A percentile compares a stretch with the other conserved stretches of the same genome.
phyloP scores from a whole-genome alignment of 805 yeast genomes.

The Candida pini region DNA sequence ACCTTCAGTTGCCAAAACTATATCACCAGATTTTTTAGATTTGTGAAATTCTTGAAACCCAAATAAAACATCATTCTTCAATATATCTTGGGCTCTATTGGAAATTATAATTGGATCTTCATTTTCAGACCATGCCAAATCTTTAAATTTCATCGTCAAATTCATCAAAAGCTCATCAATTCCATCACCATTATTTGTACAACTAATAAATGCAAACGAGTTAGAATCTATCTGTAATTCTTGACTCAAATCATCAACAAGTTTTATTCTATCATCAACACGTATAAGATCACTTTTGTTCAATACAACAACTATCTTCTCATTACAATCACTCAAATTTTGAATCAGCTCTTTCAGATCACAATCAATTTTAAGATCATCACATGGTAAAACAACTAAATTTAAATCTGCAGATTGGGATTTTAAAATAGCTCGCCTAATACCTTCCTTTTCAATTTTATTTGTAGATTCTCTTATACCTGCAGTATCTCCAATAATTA shows the following conservation, averaged over 20 bases:
- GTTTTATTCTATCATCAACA: constrained; percentile 4
- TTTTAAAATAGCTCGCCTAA: constrained; percentile 62
- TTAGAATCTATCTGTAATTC: constrained; percentile 16
- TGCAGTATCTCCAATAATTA: constrained; percentile 86
- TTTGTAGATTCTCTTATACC: constrained; percentile 58
- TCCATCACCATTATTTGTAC: constrained; percentile 50
- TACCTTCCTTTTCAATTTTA: constrained; percentile 63
- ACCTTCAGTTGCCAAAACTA: constrained; percentile 76
- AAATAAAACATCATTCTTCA: constrained; percentile 67
- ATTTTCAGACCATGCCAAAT: constrained; percentile 42
- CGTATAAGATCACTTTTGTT: constrained; percentile 55
- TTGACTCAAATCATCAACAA: constrained; percentile 21
- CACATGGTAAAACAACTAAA: constrained; percentile 55
- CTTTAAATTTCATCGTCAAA: constrained; percentile 43
- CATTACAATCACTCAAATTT: constrained; percentile 5
- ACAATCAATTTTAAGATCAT: constrained; percentile 25
- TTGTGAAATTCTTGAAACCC: constrained; percentile 63
- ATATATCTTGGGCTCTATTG: constrained; percentile 66
- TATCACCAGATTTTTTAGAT: constrained; percentile 52
- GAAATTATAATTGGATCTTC: constrained; percentile 71
- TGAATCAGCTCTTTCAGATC: constrained; percentile 37
- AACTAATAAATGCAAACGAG: constrained; percentile 45
- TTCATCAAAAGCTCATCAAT: constrained; percentile 37
- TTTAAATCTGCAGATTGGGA: constrained; percentile 61
- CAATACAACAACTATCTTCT: constrained; percentile 36